phyloP scores from a whole-genome alignment of 202 grass and related monocot species.

The Zizania palustris region DNA sequence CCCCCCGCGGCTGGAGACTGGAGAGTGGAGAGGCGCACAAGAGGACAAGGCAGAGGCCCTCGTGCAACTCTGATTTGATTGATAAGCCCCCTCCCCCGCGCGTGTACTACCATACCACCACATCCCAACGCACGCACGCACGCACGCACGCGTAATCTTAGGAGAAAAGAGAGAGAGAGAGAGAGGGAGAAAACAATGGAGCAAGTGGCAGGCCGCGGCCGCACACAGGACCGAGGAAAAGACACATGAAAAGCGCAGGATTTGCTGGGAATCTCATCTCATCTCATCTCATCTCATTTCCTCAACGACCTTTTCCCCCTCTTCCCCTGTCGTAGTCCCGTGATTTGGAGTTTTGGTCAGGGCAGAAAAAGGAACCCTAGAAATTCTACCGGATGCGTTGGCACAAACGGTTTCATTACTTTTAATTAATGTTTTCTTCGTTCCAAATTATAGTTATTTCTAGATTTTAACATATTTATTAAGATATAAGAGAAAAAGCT shows the following conservation, averaged over 20 bases:
- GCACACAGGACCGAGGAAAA: constrained; percentile 6
- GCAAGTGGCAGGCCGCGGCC: neutral
- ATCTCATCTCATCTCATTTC: neutral
- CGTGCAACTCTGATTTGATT: constrained; percentile 57
- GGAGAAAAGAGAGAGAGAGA: neutral
- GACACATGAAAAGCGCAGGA: neutral
- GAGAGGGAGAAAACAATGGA: no score
- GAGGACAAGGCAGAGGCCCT: constrained; percentile 50
- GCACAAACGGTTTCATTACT: no score
- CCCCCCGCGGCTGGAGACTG: neutral
- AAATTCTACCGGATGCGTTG: no score
- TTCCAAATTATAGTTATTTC: no score
- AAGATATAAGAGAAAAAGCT: no score
- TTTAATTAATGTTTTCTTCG: no score
- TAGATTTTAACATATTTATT: no score
- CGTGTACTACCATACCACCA: neutral
- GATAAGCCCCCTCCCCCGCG: constrained; percentile 15
- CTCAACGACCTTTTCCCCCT: no score
- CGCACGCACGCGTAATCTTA: neutral
- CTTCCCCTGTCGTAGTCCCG: no score
- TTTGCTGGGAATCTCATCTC: neutral
- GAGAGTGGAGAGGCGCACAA: neutral
- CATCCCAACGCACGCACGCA: constrained; percentile 1
- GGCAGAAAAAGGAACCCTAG: no score
- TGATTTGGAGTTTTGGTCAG: no score